Percentiles rank a stretch among this genome's conserved stretches.
These are phyloP conservation scores for Coemansia sp. DNA, from an alignment of 192 early-diverging fungal genomes.

Conservation along the genomic window DNA sequence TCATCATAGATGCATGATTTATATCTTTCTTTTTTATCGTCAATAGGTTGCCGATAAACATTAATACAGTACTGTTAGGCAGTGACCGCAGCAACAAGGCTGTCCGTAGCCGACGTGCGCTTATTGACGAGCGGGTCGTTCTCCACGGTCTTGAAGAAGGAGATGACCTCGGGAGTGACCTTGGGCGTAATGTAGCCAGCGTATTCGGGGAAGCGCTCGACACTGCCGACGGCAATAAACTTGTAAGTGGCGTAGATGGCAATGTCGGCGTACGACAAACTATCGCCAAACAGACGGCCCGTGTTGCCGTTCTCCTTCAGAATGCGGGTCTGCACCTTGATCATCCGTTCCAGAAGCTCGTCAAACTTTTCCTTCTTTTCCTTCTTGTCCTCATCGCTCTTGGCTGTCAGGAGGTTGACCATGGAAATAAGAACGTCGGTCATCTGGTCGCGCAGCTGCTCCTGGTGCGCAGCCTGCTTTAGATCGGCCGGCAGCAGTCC, in stretches of 20 bases:
- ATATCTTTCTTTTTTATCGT: too few relatives aligned
- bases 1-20: too few relatives aligned
- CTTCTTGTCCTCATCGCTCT: slow-evolving; percentile 4
- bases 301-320: slow-evolving; percentile 51
- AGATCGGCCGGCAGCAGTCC: slow-evolving; percentile 28
- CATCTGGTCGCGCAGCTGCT: slow-evolving; percentile 15
- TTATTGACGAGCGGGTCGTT: background rate
- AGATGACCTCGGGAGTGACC: slow-evolving; percentile 21
- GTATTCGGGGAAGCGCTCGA: background rate
- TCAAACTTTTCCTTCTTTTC: slow-evolving; percentile 14
- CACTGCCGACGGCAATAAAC: background rate
- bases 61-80: too few relatives aligned
- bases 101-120: slow-evolving; percentile 1
- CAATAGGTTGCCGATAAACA: too few relatives aligned
- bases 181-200: slow-evolving; percentile 2
- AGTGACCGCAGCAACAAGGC: background rate
- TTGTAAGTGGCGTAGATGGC: slow-evolving; percentile 15
- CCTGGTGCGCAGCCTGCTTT: slow-evolving; percentile 25
- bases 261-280: slow-evolving; percentile 41
- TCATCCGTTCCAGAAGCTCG: slow-evolving; percentile 8
- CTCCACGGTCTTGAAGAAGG: slow-evolving; percentile 23
- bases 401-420: background rate
- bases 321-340: slow-evolving; percentile 29
- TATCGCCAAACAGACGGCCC: slow-evolving; percentile 47
- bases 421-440: background rate